Conservation (phyloP, 2,329 filamentous ascomycete species). For the Sphaerulina vaccinii region DNA sequence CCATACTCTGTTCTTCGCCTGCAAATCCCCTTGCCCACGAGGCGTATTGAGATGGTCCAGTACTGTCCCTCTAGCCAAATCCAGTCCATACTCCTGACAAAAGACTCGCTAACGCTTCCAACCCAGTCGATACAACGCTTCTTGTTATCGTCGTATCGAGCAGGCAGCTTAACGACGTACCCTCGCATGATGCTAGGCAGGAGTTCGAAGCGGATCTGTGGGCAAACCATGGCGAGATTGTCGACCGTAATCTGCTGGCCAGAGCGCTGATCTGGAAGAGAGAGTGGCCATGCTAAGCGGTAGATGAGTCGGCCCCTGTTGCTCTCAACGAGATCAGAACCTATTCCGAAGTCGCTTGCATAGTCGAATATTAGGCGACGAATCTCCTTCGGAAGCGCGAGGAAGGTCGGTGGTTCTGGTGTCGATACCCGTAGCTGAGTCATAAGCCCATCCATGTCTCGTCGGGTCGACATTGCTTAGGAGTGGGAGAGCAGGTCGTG, state of each 20-base stretch:
- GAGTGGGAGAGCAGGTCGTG: too few relatives aligned
- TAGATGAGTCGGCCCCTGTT: slow-evolving; percentile 10
- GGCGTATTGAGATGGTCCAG: slow-evolving; percentile 17
- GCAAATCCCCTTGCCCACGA: neutral
- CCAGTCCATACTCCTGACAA: slow-evolving; percentile 17
- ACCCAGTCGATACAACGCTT: slow-evolving; percentile 22
- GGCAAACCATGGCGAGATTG: slow-evolving; percentile 5
- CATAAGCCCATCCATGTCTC: too few relatives aligned
- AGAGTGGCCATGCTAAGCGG: slow-evolving; percentile 14
- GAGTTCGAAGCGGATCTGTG: slow-evolving; percentile 13
- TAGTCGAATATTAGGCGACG: slow-evolving; percentile 18
- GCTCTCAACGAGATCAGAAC: slow-evolving; percentile 4
- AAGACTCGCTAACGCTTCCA: slow-evolving; percentile 15
- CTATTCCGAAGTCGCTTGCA: slow-evolving; percentile 6
- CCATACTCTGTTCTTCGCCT: slow-evolving; percentile 3
- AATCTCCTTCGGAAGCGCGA: neutral
- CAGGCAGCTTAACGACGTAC: slow-evolving; percentile 23
- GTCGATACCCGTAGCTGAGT: too few relatives aligned
- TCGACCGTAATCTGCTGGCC: slow-evolving; percentile 19
- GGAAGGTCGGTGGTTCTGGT: too few relatives aligned
- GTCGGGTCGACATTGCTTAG: too few relatives aligned
- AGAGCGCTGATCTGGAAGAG: slow-evolving; percentile 10
- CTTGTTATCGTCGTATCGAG: slow-evolving; percentile 23
- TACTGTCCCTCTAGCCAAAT: slow-evolving; percentile 24
- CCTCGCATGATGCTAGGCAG: slow-evolving; percentile 15